Base-by-base conservation (phyloP, 2,329 filamentous ascomycete genomes). In the Calonectria naviculata region DNA sequence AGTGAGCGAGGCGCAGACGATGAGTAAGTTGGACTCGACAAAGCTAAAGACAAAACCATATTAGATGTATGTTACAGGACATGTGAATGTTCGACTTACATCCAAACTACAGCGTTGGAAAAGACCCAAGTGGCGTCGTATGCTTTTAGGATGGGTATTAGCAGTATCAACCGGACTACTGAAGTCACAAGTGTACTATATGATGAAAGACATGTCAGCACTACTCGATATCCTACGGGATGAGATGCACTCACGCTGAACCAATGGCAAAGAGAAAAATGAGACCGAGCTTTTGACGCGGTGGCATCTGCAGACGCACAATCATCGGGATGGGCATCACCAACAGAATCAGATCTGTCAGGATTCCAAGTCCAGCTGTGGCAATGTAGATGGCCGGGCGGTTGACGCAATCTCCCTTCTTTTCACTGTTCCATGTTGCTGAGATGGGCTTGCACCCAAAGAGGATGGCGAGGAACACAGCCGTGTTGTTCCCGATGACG, bases 271-370 rank as follows among this genome's bases (percentile, higher is more conserved):
- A 87, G 21, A 88, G 82, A 2, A 83, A 73, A 2, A 83, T 78
- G 2, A 88, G 78, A 2, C 82, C 85, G 15, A 85, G 70, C 75
- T 88, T 89, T 71, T 88, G 86, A 24, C 82, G 83, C 44, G 72
- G 75, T 0, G 86, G 86, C 70, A 89, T 83, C 65, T 86, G 84
- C 6, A 89, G 75, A 19, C 79, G 80, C 61, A 85, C 75, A 12
- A 89, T 81, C 42, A 87, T 85, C 0, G 84, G 84, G 21, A 88
- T 82, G 0, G 87, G 87, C 28, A 89, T 78, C 0, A 82, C 73
- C 66, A 87, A 84, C 28, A 87, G 82, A 19, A 88, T 70, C 1
- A 89, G 67, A 74, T 89, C 86, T 3, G 86, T 86, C 21, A 84
- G 60, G 56, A 88, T 86, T 65, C 87, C 87, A 31, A 89, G 84